Conservation (phyloP, 768 basidiomycete species). For the Ephemerocybe angulata region DNA sequence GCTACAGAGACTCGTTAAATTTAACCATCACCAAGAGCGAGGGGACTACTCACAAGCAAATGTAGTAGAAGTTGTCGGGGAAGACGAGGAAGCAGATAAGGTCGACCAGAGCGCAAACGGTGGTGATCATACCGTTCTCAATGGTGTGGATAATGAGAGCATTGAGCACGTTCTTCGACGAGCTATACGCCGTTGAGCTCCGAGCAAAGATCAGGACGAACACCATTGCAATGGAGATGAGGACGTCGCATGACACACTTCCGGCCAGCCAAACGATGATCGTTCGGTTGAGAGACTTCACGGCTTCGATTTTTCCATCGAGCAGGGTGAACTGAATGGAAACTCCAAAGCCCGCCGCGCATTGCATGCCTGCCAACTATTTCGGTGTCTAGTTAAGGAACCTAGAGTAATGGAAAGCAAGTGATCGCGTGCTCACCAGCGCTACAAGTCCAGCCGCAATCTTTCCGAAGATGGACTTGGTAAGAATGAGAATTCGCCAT, state of each 20-base stretch:
- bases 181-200: neutral
- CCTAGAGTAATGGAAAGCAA: neutral
- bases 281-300: neutral
- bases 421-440: neutral
- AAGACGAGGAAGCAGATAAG: neutral
- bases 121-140: conserved; percentile 2
- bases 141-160: conserved; percentile 3
- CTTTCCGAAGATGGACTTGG: neutral
- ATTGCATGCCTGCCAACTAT: conserved; percentile 1
- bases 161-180: conserved; percentile 3
- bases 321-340: conserved; percentile 1
- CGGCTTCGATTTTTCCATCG: neutral
- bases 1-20: neutral
- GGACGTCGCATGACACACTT: neutral
- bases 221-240: conserved; percentile 2
- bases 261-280: conserved; percentile 3
- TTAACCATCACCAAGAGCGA: neutral
- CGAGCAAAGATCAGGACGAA: neutral
- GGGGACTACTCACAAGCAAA: neutral
- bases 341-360: neutral
- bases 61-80: conserved; percentile 2
- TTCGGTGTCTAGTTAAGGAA: neutral
- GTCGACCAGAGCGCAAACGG: conserved; percentile 2
- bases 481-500: neutral
- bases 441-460: neutral